Percentiles rank a stretch among this genome's conserved stretches.
Evolutionary conservation across 176 grass and related monocot species (phyloP).

Genomic region (Raddia guianensis): DNA sequence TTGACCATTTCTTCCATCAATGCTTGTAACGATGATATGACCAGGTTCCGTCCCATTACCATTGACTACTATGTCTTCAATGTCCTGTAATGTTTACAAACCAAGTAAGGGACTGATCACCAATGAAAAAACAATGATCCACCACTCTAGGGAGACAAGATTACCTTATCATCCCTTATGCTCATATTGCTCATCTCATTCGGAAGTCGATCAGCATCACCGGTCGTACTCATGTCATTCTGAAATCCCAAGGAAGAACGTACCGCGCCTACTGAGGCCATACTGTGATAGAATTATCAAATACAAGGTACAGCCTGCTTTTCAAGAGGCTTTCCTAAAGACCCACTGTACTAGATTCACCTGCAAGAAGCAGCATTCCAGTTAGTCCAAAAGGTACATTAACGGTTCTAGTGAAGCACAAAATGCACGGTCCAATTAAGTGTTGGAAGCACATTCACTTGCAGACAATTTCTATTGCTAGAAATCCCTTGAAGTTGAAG

Average conservation of each 20-base stretch:
- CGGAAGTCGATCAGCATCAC: slow-evolving; percentile 49
- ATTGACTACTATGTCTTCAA: slow-evolving; percentile 78
- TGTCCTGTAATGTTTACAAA: slow-evolving; percentile 51
- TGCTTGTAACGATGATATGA: slow-evolving; percentile 90
- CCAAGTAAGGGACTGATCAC: slow-evolving; percentile 2
- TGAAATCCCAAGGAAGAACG: slow-evolving; percentile 53
- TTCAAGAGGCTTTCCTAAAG: neutral
- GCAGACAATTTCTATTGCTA: neutral
- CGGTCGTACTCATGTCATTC: slow-evolving; percentile 48
- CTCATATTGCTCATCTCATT: slow-evolving; percentile 74
- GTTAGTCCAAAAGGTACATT: neutral
- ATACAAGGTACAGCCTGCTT: slow-evolving; percentile 13
- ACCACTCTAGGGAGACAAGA: neutral
- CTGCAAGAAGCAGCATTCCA: slow-evolving; percentile 21
- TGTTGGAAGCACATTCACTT: slow-evolving; percentile 16
- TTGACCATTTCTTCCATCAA: slow-evolving; percentile 82
- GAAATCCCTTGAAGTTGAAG: neutral
- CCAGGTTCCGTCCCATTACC: slow-evolving; percentile 86
- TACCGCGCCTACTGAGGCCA: slow-evolving; percentile 60
- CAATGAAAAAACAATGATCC: slow-evolving; percentile 1
- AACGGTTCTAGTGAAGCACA: neutral
- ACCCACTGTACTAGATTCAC: slow-evolving; percentile 14
- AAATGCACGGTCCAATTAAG: neutral
- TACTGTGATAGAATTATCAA: slow-evolving; percentile 34
- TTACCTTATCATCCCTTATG: slow-evolving; percentile 92